phyloP scores from a whole-genome alignment of 192 early-diverging fungal species.

The Chytriomyces sp. region DNA sequence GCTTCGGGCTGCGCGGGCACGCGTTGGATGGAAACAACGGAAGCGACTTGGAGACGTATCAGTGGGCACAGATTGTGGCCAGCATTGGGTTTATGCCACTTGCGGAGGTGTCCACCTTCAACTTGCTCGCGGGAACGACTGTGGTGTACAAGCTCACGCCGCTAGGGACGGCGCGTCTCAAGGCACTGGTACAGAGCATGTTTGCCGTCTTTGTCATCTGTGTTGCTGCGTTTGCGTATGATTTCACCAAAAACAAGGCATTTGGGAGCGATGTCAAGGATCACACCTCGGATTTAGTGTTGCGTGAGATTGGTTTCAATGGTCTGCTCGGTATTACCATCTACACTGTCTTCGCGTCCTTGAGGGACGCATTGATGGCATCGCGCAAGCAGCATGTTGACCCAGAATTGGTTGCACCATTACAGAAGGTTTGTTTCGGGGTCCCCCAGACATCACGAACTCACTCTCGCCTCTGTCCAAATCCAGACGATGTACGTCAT shows the following conservation, averaged over 20 bases:
- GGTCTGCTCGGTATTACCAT: slow-evolving; percentile 12
- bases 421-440: background rate
- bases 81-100: slow-evolving; percentile 26
- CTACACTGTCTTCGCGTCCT: slow-evolving; percentile 7
- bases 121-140: slow-evolving; percentile 1
- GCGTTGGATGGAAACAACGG: slow-evolving; percentile 8
- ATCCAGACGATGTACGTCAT: slow-evolving; percentile 5
- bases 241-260: slow-evolving; percentile 25
- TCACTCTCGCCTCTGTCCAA: background rate
- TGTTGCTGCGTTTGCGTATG: background rate
- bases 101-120: slow-evolving; percentile 6
- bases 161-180: background rate
- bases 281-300: background rate
- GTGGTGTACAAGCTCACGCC: slow-evolving; percentile 1
- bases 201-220: slow-evolving; percentile 5
- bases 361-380: background rate
- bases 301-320: slow-evolving; percentile 25
- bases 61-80: slow-evolving; percentile 5
- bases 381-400: background rate
- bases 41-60: background rate
- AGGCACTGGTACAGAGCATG: background rate
- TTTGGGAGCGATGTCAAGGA: slow-evolving; percentile 17
- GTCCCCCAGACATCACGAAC: background rate
- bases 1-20: slow-evolving; percentile 2
- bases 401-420: background rate